phyloP scores from a whole-genome alignment of 257 asterid genomes.

The Gynochthodes officinalis region DNA sequence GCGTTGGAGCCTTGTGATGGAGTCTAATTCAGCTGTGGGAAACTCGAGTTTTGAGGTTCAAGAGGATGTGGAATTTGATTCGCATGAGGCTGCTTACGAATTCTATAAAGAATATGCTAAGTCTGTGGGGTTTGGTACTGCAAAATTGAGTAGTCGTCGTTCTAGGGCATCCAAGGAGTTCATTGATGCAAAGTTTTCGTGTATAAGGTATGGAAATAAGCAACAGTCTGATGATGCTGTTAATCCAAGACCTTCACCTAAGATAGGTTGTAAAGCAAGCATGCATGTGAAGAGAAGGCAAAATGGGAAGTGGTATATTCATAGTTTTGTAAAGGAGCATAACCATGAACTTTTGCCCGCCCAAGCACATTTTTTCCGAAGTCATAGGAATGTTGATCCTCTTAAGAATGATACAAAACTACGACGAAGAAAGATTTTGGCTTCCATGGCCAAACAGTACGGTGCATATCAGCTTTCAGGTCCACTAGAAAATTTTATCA shows the following conservation, averaged over 20 bases:
- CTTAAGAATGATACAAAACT: slow-evolving; percentile 48
- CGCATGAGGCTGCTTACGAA: slow-evolving; percentile 80
- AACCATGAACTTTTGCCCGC: slow-evolving; percentile 93
- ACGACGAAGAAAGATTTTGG: slow-evolving; percentile 56
- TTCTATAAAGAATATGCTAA: slow-evolving; percentile 79
- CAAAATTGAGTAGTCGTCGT: slow-evolving; percentile 89
- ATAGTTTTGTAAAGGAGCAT: slow-evolving; percentile 77
- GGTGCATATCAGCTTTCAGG: slow-evolving; percentile 58
- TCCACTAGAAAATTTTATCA: slow-evolving; percentile 50
- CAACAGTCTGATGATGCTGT: slow-evolving; percentile 92
- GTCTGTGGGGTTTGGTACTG: slow-evolving; percentile 88
- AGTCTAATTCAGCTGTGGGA: slow-evolving; percentile 32
- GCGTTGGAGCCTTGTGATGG: slow-evolving; percentile 35
- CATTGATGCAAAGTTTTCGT: slow-evolving; percentile 91
- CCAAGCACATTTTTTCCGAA: slow-evolving; percentile 81
- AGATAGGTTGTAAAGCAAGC: slow-evolving; percentile 91
- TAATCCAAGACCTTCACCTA: slow-evolving; percentile 94
- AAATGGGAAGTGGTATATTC: slow-evolving; percentile 75
- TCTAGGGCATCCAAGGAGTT: slow-evolving; percentile 90
- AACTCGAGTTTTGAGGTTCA: slow-evolving; percentile 50
- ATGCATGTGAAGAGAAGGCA: slow-evolving; percentile 84
- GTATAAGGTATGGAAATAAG: slow-evolving; percentile 92
- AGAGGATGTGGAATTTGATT: slow-evolving; percentile 73
- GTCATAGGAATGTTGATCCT: slow-evolving; percentile 68
- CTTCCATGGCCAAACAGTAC: slow-evolving; percentile 39